These are phyloP conservation scores for Flaveria brownii DNA, from an alignment of 129 eudicot species.

Conservation along the genomic window DNA sequence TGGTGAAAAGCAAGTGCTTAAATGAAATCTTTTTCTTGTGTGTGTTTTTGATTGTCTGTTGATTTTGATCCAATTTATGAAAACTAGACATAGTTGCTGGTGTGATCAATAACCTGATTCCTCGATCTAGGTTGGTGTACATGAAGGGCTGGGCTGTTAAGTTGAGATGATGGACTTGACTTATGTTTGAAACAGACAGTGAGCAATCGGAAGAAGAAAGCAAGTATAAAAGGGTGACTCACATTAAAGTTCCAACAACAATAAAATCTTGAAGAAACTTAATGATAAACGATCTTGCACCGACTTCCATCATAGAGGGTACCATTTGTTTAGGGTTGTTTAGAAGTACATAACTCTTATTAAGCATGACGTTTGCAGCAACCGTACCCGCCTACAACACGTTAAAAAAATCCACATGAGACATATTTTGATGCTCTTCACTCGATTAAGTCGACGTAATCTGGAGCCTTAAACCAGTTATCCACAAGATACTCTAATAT, in stretches of 20 bases:
- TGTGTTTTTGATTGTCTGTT: background rate
- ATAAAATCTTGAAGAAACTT: conserved; percentile 57
- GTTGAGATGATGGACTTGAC: background rate
- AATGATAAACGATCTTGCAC: conserved; percentile 63
- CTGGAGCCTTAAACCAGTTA: background rate
- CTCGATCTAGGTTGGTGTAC: background rate
- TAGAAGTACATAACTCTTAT: conserved; percentile 37
- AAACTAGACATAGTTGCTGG: no score
- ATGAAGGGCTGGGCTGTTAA: background rate
- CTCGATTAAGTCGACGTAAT: background rate
- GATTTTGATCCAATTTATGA: background rate
- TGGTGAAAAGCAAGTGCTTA: background rate
- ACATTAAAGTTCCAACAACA: conserved; percentile 64
- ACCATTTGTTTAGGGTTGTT: conserved; percentile 75
- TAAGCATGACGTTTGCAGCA: conserved; percentile 58
- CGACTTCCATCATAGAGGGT: conserved; percentile 66
- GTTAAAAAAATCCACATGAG: background rate
- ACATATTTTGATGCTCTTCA: background rate
- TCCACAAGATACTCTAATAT: background rate
- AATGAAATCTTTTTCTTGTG: background rate
- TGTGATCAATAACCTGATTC: no score
- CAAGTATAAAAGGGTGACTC: conserved; percentile 31
- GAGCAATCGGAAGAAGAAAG: background rate
- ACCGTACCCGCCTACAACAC: conserved; percentile 59
- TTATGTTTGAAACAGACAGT: background rate